These are phyloP conservation scores for Pleurostoma richardsiae DNA, from an alignment of 2,329 filamentous ascomycete species.

Conservation along the genomic window DNA sequence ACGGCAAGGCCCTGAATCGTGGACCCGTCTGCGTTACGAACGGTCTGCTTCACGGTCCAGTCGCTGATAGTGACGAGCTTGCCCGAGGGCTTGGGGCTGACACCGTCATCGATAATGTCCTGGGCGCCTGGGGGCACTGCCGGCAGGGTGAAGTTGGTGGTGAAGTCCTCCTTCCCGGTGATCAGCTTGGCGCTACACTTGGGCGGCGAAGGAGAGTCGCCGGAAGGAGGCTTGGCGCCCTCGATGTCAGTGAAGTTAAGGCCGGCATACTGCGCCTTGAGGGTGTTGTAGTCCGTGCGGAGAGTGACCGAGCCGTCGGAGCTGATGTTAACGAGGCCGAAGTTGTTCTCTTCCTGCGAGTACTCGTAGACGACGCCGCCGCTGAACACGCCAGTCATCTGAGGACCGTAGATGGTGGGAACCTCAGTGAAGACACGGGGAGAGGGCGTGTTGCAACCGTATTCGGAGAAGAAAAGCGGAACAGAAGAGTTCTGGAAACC, in stretches of 20 bases:
- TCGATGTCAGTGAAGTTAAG: conserved; percentile 68
- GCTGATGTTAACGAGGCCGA: conserved; percentile 59
- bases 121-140: conserved; percentile 61
- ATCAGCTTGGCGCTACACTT: conserved; percentile 65
- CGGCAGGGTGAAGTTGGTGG: conserved; percentile 75
- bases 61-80: conserved; percentile 58
- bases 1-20: conserved; percentile 49
- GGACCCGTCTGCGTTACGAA: conserved; percentile 60
- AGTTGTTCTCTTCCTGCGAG: conserved; percentile 64
- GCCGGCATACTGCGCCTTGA: conserved; percentile 69
- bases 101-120: conserved; percentile 71
- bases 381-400: conserved; percentile 66
- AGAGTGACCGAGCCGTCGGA: conserved; percentile 52
- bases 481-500: conserved; percentile 63
- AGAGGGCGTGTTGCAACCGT: conserved; percentile 68
- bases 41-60: conserved; percentile 48
- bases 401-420: conserved; percentile 60
- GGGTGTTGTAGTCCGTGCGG: conserved; percentile 63
- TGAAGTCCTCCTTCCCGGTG: conserved; percentile 56
- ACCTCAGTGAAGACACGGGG: conserved; percentile 76
- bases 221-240: conserved; percentile 52
- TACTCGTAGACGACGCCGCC: conserved; percentile 82
- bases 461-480: conserved; percentile 79
- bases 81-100: conserved; percentile 58
- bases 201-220: conserved; percentile 48